Conservation (phyloP, 164 flowering plant species). For the Taxillus chinensis region DNA sequence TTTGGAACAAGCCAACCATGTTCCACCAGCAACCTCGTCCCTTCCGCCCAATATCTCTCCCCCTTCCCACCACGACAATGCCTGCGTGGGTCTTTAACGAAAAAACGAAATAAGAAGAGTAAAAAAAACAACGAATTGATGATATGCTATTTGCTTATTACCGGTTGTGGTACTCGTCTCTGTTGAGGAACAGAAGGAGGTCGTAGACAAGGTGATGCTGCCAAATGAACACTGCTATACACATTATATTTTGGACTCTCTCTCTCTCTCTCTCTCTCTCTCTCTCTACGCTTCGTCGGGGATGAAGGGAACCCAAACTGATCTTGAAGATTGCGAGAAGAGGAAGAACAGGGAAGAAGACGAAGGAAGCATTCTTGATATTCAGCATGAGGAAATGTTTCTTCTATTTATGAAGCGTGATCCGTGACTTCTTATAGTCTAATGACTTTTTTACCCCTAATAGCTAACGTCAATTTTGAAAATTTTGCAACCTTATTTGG, state of each 20-base stretch:
- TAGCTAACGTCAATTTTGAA: too few relatives aligned
- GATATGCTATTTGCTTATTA: slow-evolving; percentile 13
- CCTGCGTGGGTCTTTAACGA: slow-evolving; percentile 48
- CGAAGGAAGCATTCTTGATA: too few relatives aligned
- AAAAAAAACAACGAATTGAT: neutral
- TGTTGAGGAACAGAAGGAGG: slow-evolving; percentile 39
- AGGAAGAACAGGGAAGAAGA: too few relatives aligned
- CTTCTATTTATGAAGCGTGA: too few relatives aligned
- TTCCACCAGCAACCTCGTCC: slow-evolving; percentile 76
- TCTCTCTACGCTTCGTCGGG: too few relatives aligned
- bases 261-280: too few relatives aligned
- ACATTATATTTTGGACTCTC: slow-evolving; percentile 29
- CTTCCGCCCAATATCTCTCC: slow-evolving; percentile 62
- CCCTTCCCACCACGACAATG: slow-evolving; percentile 67
- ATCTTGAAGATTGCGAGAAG: too few relatives aligned
- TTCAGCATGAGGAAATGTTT: too few relatives aligned
- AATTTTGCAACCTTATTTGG: too few relatives aligned
- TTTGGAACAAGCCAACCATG: slow-evolving; percentile 72
- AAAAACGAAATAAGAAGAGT: neutral
- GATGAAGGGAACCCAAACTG: too few relatives aligned
- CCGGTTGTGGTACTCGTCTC: slow-evolving; percentile 71
- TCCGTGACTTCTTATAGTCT: too few relatives aligned
- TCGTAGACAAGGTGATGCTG: slow-evolving; percentile 51
- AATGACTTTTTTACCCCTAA: too few relatives aligned
- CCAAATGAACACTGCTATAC: slow-evolving; percentile 69